Conservation (phyloP, 2,329 filamentous ascomycete genomes). For the Beauveria sp. region DNA sequence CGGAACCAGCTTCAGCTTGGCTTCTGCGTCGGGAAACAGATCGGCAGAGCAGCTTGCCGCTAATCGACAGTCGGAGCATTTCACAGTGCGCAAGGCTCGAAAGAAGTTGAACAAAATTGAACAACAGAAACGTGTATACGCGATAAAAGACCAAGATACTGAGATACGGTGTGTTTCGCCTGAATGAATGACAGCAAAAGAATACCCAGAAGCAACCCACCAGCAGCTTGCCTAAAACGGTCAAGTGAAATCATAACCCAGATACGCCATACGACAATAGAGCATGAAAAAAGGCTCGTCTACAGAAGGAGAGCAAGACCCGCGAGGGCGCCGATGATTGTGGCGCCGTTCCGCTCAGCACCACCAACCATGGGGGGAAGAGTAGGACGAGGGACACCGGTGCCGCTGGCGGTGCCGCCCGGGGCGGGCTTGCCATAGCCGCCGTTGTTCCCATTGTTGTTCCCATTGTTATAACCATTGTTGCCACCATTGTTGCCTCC, state of each 20-base stretch:
- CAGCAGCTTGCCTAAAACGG: neutral
- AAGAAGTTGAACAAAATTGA: neutral
- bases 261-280: neutral
- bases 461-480: neutral
- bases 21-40: neutral
- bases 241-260: neutral
- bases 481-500: neutral
- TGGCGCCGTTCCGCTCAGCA: slow-evolving; percentile 15
- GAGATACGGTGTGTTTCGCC: neutral
- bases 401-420: neutral
- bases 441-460: neutral
- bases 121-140: neutral
- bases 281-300: neutral
- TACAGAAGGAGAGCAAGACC: slow-evolving; percentile 19
- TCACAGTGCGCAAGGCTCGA: neutral
- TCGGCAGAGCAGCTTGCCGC: neutral
- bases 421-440: slow-evolving; percentile 1
- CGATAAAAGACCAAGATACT: neutral
- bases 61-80: neutral
- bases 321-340: slow-evolving; percentile 18
- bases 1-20: neutral
- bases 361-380: slow-evolving; percentile 15
- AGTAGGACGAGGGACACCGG: slow-evolving; percentile 2
- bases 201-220: neutral
- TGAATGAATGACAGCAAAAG: neutral